Conservation (phyloP, 169 alveolate genomes). For the Hepatocystis sp. region DNA sequence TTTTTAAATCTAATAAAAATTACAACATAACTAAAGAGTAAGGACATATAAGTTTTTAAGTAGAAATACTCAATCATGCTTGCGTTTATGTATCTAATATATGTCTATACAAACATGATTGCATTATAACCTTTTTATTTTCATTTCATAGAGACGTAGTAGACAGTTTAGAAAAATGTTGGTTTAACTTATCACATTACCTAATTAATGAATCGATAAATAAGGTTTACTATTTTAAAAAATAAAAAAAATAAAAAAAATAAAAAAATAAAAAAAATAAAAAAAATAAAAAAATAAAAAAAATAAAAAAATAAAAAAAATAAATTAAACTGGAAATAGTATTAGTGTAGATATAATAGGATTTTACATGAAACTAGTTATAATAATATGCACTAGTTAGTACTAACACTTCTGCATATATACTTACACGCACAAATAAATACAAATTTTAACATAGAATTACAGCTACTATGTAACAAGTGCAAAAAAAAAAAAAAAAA, state of each 20-base stretch:
- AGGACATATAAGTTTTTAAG: not conserved
- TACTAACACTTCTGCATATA: too few species aligned
- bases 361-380: too few species aligned
- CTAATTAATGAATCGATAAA: constrained; percentile 53
- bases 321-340: too few species aligned
- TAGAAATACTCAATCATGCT: not conserved
- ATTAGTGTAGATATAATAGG: too few species aligned
- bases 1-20: constrained; percentile 35
- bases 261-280: too few species aligned
- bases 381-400: too few species aligned
- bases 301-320: too few species aligned
- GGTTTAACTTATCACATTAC: constrained; percentile 51
- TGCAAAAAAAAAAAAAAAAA: not conserved
- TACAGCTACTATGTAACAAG: not conserved
- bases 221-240: constrained; percentile 19
- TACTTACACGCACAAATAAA: too few species aligned
- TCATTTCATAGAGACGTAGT: constrained; percentile 33
- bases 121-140: not conserved
- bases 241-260: too few species aligned
- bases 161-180: constrained; percentile 62
- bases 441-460: too few species aligned
- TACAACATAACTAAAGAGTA: constrained; percentile 60
- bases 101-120: not conserved
- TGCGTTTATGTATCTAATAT: not conserved
- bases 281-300: too few species aligned